Conservation (phyloP, 2,329 filamentous ascomycete genomes). For the Diaporthe helianthi region DNA sequence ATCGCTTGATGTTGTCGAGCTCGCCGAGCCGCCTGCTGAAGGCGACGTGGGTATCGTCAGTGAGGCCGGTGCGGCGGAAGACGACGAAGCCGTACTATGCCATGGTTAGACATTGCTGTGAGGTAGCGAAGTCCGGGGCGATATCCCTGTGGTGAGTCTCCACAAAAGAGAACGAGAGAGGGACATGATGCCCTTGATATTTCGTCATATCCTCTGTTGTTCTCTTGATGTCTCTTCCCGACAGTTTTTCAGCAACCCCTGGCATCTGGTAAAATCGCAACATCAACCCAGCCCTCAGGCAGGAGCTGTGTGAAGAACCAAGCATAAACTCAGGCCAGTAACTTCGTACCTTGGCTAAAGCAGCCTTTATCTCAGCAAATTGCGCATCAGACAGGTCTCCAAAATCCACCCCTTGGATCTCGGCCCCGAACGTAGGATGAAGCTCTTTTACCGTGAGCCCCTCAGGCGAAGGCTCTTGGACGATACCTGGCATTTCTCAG, state of each 20-base stretch:
- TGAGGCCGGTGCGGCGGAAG: constrained; percentile 57
- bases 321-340: not conserved
- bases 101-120: not conserved
- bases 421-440: constrained; percentile 41
- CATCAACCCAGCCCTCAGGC: not conserved
- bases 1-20: constrained; percentile 61
- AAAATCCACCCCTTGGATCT: constrained; percentile 45
- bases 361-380: constrained; percentile 42
- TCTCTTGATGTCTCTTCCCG: too few species aligned
- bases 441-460: constrained; percentile 37
- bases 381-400: constrained; percentile 43
- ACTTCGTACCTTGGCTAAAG: constrained; percentile 44
- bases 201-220: not conserved
- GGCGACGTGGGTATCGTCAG: constrained; percentile 57
- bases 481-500: constrained; percentile 41
- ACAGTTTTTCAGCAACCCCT: too few species aligned
- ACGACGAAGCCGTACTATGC: constrained; percentile 52
- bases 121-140: not conserved
- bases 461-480: constrained; percentile 39
- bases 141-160: not conserved
- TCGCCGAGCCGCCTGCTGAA: constrained; percentile 60
- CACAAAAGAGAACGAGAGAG: not conserved
- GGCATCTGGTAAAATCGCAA: not conserved
- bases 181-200: not conserved
- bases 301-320: not conserved